Conservation (phyloP, 352 stramenopile species). For the Pilasporangium apinafurcum region DNA sequence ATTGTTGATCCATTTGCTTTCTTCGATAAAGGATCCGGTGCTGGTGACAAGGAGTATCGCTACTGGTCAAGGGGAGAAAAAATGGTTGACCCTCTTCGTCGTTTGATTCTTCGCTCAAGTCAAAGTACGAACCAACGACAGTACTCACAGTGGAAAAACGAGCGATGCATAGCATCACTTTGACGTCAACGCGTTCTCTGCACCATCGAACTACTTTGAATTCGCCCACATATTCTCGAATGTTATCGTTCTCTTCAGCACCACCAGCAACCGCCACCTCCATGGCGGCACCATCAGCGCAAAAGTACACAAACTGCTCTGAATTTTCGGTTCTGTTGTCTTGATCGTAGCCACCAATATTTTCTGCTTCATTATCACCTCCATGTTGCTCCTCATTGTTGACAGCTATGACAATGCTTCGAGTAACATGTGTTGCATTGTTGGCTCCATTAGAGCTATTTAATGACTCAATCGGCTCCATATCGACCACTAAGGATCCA, state of each 20-base stretch:
- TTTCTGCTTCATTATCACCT: no score
- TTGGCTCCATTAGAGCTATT: no score
- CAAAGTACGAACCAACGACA: background rate
- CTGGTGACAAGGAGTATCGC: no score
- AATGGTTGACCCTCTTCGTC: no score
- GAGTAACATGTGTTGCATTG: no score
- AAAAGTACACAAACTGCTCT: background rate
- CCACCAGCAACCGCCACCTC: background rate
- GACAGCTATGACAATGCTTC: no score
- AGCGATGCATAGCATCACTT: no score
- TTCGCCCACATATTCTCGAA: slow-evolving; percentile 36
- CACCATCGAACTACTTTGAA: slow-evolving; percentile 46
- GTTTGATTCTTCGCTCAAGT: no score
- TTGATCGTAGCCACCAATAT: no score
- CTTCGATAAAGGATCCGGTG: slow-evolving; percentile 12
- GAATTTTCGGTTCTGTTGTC: no score
- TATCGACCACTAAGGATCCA: slow-evolving; percentile 18
- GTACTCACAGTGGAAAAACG: background rate
- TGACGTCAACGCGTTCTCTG: no score
- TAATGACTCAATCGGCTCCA: slow-evolving; percentile 4
- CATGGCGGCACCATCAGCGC: background rate
- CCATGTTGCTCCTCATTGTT: background rate
- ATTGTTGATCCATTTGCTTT: slow-evolving; percentile 11
- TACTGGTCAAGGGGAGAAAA: no score
- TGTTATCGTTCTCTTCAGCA: slow-evolving; percentile 3